Evolutionary conservation across 257 asterid genomes (phyloP).

Genomic region (Scutellaria baicalensis): DNA sequence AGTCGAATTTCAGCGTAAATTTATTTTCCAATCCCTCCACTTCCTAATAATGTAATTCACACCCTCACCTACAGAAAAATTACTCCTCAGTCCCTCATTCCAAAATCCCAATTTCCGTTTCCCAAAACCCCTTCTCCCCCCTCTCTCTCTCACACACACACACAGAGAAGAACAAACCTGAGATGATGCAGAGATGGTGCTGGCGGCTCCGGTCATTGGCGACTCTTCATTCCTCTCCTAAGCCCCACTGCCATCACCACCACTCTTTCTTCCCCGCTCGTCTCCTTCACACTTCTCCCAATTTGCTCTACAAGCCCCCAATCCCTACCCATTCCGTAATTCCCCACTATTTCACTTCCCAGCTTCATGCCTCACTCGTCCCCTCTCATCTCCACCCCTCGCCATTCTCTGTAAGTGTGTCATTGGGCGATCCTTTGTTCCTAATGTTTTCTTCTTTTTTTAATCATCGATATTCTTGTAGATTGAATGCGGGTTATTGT

Average conservation of each 20-base stretch:
- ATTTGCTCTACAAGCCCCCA: conserved; percentile 20
- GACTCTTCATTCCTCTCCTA: conserved; percentile 9
- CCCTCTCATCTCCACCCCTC: conserved; percentile 7
- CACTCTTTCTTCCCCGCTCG: conserved; percentile 16
- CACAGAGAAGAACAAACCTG: not conserved
- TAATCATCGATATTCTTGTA: not conserved
- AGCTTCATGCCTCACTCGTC: conserved; percentile 21
- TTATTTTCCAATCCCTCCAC: not conserved
- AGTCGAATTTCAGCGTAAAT: too few relatives aligned
- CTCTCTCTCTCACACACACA: not conserved
- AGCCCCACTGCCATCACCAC: conserved; percentile 4
- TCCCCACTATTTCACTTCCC: conserved; percentile 24
- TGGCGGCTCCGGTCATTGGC: conserved; percentile 26
- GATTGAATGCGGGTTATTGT: not conserved
- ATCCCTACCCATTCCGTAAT: conserved; percentile 5
- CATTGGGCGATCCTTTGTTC: not conserved
- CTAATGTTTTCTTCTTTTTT: not conserved
- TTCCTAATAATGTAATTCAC: not conserved
- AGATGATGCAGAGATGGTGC: conserved; percentile 35
- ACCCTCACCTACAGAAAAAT: not conserved
- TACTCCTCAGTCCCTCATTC: not conserved
- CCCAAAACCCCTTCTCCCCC: not conserved
- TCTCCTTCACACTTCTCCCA: conserved; percentile 35
- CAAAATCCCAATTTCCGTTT: not conserved
- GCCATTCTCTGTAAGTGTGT: conserved; percentile 41